Percentiles rank a stretch among this genome's conserved stretches.
These are phyloP conservation scores for Diutina sp. DNA, from an alignment of 1,139 yeast genomes.

Conservation along the genomic window DNA sequence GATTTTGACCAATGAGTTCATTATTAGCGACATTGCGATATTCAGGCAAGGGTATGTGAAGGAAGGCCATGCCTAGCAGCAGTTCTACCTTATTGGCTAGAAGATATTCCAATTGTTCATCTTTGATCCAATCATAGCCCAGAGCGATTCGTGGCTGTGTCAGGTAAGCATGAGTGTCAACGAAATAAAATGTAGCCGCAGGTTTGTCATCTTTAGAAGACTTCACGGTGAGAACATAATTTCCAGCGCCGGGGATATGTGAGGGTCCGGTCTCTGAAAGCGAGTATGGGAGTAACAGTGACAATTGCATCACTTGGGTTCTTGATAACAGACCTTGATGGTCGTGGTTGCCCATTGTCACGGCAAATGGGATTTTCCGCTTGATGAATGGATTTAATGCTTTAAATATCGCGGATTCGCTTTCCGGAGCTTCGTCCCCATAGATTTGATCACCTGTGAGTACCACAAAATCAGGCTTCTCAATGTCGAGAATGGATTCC, in stretches of 20 bases:
- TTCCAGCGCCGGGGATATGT: slow-evolving; percentile 53
- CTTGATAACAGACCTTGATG: slow-evolving; percentile 17
- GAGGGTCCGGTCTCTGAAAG: slow-evolving; percentile 50
- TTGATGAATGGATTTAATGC: background rate
- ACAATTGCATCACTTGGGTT: slow-evolving; percentile 4
- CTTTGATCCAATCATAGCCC: slow-evolving; percentile 82
- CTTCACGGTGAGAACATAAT: background rate
- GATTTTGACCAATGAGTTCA: slow-evolving; percentile 19
- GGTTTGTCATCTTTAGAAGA: slow-evolving; percentile 12
- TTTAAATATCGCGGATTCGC: background rate
- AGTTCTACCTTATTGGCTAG: background rate
- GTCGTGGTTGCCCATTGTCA: background rate
- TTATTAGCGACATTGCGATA: slow-evolving; percentile 37
- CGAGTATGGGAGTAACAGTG: slow-evolving; percentile 10
- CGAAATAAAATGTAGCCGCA: slow-evolving; percentile 52
- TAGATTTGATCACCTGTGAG: background rate
- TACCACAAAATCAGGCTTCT: slow-evolving; percentile 1
- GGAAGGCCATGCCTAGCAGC: slow-evolving; percentile 66
- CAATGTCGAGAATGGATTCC: background rate
- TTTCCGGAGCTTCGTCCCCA: background rate
- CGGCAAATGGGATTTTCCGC: background rate
- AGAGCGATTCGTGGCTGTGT: slow-evolving; percentile 50
- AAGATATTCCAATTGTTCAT: slow-evolving; percentile 29
- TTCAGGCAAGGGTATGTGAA: slow-evolving; percentile 89
- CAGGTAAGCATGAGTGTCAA: slow-evolving; percentile 74